Base-by-base conservation (phyloP, 2,329 filamentous ascomycete genomes). In the Fusarium sp. region DNA sequence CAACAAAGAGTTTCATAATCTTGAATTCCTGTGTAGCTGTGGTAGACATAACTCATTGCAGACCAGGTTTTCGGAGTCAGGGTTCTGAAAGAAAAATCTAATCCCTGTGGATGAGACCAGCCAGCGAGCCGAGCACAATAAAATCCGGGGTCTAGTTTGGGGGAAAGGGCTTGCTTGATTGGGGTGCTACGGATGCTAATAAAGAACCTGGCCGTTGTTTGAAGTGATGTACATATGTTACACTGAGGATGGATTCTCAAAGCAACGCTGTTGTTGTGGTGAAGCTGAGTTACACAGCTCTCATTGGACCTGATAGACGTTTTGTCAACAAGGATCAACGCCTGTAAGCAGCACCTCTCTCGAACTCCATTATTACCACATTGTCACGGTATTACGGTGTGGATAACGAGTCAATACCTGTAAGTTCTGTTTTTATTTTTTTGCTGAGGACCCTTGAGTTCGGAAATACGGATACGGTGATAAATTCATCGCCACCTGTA, bases 61-160 rank as follows among this genome's bases (percentile, higher is more conserved):
- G 33, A 33, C 49, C 24, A 46, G 47, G 43, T 31, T 44, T 5
- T 19, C 26, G 33, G n/a, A 34, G 26, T 44, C 31, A 51, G 33
- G 47, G 59, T 46, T 43, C 33, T 31, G 28, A 31, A 22, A 33
- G 33, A 22, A 31, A 49, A 34, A 36, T 40, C 14, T 14, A 22
- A 62, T 40, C 62, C 62, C 60, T 66, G 62, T 24, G 46, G 51
- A 61, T 65, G 54, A 55, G 62, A 63, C 67, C 57, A 56, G 46
- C 7, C 21, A 61, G 39, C 38, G 38, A 60, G 34, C 26, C 15
- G 17, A 60, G 49, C 22, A 22, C 46, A 53, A 17, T 45, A 4
- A 39, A 70, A 70, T 70, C 67, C 34, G 67, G 67, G 67, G 67
- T 59, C 45, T 34, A 28, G 49, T 59, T 63, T 61, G 65, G 55